phyloP scores from a whole-genome alignment of 805 yeast species.

The Metschnikowia dekortorum region DNA sequence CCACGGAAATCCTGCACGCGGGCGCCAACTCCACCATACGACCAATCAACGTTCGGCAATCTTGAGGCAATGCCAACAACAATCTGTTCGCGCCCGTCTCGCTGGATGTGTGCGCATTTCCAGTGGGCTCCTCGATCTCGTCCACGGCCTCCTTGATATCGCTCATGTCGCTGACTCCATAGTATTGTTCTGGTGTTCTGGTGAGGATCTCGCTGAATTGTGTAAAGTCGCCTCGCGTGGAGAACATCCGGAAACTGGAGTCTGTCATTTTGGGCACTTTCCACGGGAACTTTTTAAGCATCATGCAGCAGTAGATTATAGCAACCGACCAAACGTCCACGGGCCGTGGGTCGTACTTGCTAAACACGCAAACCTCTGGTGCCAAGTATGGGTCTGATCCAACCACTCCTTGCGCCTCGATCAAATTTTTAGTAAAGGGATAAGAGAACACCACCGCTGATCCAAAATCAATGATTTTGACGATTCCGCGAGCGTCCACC shows the following conservation, averaged over 20 bases:
- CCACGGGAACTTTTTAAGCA: constrained; percentile 90
- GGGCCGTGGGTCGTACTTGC: constrained; percentile 85
- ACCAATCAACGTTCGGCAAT: constrained; percentile 61
- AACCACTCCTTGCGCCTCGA: constrained; percentile 79
- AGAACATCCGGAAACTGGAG: constrained; percentile 76
- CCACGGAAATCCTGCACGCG: constrained; percentile 77
- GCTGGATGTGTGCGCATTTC: constrained; percentile 54
- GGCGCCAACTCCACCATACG: constrained; percentile 84
- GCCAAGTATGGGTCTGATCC: constrained; percentile 90
- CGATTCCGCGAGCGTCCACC: constrained; percentile 74
- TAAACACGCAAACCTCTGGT: constrained; percentile 83
- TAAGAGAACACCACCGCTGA: constrained; percentile 88
- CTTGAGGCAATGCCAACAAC: constrained; percentile 65
- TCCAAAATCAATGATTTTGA: constrained; percentile 89
- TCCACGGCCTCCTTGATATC: constrained; percentile 20
- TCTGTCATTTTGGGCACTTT: constrained; percentile 82
- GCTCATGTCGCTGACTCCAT: constrained; percentile 15
- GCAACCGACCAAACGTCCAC: constrained; percentile 94
- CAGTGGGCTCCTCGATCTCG: constrained; percentile 17
- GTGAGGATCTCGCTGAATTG: constrained; percentile 61
- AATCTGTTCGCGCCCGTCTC: constrained; percentile 70
- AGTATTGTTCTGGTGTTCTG: constrained; percentile 41
- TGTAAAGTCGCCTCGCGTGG: constrained; percentile 61
- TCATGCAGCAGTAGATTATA: constrained; percentile 88
- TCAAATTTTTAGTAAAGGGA: constrained; percentile 69